Conservation (phyloP, 1,284 basidiomycete species). For the Porodaedalea pini region DNA sequence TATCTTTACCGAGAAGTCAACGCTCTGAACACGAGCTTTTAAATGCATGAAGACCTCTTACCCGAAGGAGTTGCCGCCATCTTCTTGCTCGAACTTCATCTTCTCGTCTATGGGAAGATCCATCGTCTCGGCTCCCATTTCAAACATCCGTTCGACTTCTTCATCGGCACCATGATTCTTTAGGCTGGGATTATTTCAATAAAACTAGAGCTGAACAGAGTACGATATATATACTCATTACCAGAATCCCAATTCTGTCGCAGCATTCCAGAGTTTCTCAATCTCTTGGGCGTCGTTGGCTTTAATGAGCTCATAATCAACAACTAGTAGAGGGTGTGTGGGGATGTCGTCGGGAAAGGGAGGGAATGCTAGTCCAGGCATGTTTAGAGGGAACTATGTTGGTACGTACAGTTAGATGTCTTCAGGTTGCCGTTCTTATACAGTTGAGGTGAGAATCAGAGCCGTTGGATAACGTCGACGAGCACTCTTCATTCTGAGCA, state of each 20-base stretch:
- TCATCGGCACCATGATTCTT: conserved; percentile 59
- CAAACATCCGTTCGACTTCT: conserved; percentile 56
- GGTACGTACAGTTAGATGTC: background rate
- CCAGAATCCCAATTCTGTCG: conserved; percentile 51
- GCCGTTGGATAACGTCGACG: too few relatives aligned
- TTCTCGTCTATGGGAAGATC: conserved; percentile 58
- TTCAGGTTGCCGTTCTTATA: background rate
- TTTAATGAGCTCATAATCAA: conserved; percentile 46
- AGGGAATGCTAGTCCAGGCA: conserved; percentile 26
- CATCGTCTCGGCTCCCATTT: conserved; percentile 55
- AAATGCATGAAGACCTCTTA: conserved; percentile 33
- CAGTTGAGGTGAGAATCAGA: background rate
- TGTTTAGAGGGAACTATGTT: background rate
- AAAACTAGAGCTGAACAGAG: background rate
- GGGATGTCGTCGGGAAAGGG: conserved; percentile 48
- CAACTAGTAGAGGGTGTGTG: conserved; percentile 42
- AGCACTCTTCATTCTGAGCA: background rate
- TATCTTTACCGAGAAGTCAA: conserved; percentile 40
- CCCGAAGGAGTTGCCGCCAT: conserved; percentile 60
- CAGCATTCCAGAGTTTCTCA: conserved; percentile 47
- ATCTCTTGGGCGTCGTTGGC: conserved; percentile 37
- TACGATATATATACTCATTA: conserved; percentile 40
- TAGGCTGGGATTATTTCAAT: conserved; percentile 36
- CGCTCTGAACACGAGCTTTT: background rate
- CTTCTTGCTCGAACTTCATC: conserved; percentile 62